phyloP scores from a whole-genome alignment of 2,329 filamentous ascomycete genomes.

The Pseudonectria buxi region DNA sequence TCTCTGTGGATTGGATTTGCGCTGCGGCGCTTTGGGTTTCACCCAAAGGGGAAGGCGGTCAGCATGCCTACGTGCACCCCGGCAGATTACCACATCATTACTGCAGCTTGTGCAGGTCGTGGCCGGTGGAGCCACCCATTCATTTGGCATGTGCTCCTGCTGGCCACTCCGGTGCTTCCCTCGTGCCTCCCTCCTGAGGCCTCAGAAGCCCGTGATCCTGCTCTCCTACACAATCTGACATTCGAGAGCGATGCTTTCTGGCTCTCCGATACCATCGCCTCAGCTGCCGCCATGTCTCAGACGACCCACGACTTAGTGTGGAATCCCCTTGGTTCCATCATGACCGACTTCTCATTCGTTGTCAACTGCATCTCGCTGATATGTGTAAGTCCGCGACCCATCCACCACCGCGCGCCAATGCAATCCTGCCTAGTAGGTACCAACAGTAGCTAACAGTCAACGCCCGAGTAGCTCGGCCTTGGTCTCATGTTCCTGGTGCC shows the following conservation, averaged over 20 bases:
- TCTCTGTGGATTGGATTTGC: not conserved
- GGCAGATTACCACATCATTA: no score
- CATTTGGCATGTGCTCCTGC: not conserved
- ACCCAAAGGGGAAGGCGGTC: constrained; percentile 1
- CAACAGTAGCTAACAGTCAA: constrained; percentile 3
- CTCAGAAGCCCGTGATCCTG: constrained; percentile 15
- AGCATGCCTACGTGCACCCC: not conserved
- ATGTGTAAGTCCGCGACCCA: constrained; percentile 26
- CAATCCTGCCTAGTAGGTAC: constrained; percentile 1
- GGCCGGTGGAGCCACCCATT: not conserved
- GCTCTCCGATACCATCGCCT: constrained; percentile 11
- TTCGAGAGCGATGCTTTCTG: constrained; percentile 17
- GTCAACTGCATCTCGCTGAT: constrained; percentile 31
- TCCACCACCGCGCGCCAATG: not conserved
- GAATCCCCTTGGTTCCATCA: constrained; percentile 18
- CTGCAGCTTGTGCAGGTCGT: no score
- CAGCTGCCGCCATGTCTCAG: constrained; percentile 19
- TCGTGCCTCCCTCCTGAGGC: constrained; percentile 11
- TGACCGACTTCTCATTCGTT: constrained; percentile 25
- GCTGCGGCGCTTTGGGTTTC: not conserved
- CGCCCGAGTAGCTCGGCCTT: constrained; percentile 31
- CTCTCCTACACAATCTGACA: constrained; percentile 14
- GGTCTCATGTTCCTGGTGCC: constrained; percentile 42
- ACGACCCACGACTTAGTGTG: constrained; percentile 17
- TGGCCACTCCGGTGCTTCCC: no score